Percentiles rank a stretch among this genome's conserved stretches.
Evolutionary conservation across 805 yeast genomes (phyloP).

Genomic region (Saccharomycopsis olivae): DNA sequence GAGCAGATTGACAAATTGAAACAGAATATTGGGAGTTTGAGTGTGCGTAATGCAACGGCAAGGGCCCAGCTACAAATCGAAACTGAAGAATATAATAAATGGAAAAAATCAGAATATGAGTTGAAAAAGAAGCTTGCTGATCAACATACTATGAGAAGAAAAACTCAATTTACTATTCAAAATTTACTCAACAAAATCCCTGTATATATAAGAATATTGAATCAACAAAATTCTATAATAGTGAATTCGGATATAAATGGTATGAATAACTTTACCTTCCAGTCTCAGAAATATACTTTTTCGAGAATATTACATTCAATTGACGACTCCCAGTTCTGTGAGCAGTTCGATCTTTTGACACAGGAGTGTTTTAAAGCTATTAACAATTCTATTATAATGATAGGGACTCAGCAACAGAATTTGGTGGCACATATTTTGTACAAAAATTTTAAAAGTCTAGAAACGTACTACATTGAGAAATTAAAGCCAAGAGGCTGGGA

Average conservation of each 20-base stretch:
- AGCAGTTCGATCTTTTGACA: conserved; percentile 4
- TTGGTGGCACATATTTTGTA: not conserved
- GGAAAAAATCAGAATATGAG: not conserved
- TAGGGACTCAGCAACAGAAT: conserved; percentile 2
- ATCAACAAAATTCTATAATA: not conserved
- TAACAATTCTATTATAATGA: conserved; percentile 2
- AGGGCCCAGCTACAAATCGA: not conserved
- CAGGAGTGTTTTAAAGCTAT: conserved; percentile 8
- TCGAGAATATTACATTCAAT: conserved; percentile 1
- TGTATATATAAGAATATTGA: conserved; percentile 1
- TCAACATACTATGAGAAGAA: not conserved
- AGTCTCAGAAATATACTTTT: not conserved
- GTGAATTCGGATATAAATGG: not conserved
- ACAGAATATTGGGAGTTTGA: not conserved
- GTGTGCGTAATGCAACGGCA: not conserved
- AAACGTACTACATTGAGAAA: not conserved
- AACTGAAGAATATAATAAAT: conserved; percentile 5
- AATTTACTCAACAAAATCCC: conserved; percentile 5
- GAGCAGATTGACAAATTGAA: not conserved
- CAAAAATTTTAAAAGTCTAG: not conserved
- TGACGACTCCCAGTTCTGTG: not conserved
- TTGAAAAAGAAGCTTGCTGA: not conserved
- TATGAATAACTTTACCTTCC: not conserved
- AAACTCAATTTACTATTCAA: conserved; percentile 10
- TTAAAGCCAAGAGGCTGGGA: conserved; percentile 11